phyloP scores from a whole-genome alignment of 768 basidiomycete genomes.

The Mycena rosella region DNA sequence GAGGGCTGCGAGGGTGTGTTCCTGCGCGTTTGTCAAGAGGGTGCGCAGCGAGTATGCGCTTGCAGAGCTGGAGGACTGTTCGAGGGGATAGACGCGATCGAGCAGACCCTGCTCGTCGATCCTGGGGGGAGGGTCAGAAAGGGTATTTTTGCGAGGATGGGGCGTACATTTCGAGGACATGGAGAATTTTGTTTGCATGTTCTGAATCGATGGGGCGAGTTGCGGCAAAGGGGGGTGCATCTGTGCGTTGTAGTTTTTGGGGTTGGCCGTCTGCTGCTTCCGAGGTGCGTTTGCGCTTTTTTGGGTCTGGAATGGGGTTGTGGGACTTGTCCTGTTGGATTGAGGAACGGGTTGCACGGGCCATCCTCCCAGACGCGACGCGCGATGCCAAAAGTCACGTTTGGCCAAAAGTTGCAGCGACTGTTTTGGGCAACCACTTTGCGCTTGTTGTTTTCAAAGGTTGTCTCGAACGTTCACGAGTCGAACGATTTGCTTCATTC shows the following conservation, averaged over 20 bases:
- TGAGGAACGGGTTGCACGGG: slow-evolving; percentile 81
- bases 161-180: slow-evolving; percentile 69
- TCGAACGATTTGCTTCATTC: too few relatives aligned
- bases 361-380: slow-evolving; percentile 61
- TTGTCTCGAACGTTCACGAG: too few relatives aligned
- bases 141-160: neutral
- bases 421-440: too few relatives aligned
- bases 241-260: slow-evolving; percentile 63
- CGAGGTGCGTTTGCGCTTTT: slow-evolving; percentile 77
- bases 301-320: slow-evolving; percentile 51
- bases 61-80: slow-evolving; percentile 55
- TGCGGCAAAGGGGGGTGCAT: slow-evolving; percentile 39
- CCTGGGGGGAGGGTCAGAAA: slow-evolving; percentile 50
- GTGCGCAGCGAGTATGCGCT: slow-evolving; percentile 65
- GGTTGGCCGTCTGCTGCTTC: slow-evolving; percentile 63
- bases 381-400: slow-evolving; percentile 7
- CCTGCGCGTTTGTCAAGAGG: slow-evolving; percentile 65
- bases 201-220: slow-evolving; percentile 50
- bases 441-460: neutral
- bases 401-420: too few relatives aligned
- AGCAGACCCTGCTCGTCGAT: slow-evolving; percentile 82
- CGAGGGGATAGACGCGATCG: slow-evolving; percentile 76
- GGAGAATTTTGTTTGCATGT: slow-evolving; percentile 68
- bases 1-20: slow-evolving; percentile 67
- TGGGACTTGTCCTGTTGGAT: slow-evolving; percentile 51